Evolutionary conservation across 2,329 filamentous ascomycete species (phyloP).

Genomic region (Alternaria panax): DNA sequence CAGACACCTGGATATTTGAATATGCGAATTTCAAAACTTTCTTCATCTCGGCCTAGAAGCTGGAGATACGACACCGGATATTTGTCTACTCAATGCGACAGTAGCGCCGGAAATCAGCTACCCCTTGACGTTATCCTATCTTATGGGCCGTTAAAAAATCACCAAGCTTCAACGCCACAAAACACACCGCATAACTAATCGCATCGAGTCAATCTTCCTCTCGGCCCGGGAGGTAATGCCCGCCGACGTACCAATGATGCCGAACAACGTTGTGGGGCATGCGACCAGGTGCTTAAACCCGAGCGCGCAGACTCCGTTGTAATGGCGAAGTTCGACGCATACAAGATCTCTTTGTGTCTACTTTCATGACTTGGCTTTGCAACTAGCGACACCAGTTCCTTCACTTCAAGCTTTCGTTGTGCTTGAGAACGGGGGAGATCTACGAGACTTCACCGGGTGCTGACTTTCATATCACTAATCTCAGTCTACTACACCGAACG

Average conservation of each 20-base stretch:
- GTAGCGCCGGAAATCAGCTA: background rate
- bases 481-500: background rate
- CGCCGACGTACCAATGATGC: constrained; percentile 5
- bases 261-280: constrained; percentile 1
- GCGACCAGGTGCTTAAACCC: constrained; percentile 12
- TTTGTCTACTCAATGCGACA: background rate
- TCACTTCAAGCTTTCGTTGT: background rate
- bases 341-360: background rate
- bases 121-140: background rate
- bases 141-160: background rate
- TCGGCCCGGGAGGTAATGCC: constrained; percentile 1
- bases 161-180: background rate
- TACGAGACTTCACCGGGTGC: background rate
- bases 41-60: background rate
- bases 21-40: background rate
- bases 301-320: background rate
- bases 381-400: background rate
- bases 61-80: background rate
- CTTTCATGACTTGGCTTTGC: background rate
- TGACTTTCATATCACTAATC: background rate
- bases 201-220: background rate
- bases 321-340: background rate
- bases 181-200: background rate
- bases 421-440: background rate
- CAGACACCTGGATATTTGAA: background rate